Evolutionary conservation across 805 yeast genomes (phyloP).

Genomic region (Citeromyces matritensis): DNA sequence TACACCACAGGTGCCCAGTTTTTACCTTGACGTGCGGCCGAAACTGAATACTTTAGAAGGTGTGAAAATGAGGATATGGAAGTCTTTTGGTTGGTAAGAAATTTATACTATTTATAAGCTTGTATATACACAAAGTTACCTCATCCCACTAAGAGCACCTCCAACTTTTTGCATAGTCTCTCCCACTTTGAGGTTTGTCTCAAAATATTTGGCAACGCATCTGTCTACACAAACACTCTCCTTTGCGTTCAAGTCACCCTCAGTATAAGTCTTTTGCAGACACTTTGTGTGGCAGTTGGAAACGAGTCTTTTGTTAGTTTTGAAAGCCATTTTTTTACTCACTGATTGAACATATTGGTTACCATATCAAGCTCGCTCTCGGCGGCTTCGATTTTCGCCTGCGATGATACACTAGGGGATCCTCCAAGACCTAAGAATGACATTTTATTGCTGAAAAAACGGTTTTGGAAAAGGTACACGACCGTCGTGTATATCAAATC

Average conservation of each 20-base stretch:
- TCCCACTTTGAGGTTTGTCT: conserved; percentile 88
- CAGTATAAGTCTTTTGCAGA: conserved; percentile 48
- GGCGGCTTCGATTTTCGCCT: conserved; percentile 77
- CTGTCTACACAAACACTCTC: conserved; percentile 87
- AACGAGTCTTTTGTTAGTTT: conserved; percentile 31
- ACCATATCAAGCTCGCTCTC: conserved; percentile 96
- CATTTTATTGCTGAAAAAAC: conserved; percentile 20
- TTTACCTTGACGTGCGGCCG: conserved; percentile 84
- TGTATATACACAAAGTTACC: conserved; percentile 2
- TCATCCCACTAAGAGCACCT: conserved; percentile 13
- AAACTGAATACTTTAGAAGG: conserved; percentile 79
- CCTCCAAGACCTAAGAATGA: conserved; percentile 60
- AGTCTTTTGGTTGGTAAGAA: conserved; percentile 37
- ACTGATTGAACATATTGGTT: conserved; percentile 88
- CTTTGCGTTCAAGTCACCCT: conserved; percentile 61
- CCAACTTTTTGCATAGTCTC: conserved; percentile 35
- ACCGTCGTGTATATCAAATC: too few relatives aligned
- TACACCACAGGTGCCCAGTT: conserved; percentile 30
- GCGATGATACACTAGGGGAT: conserved; percentile 58
- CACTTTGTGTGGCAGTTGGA: conserved; percentile 85
- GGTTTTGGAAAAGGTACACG: too few relatives aligned
- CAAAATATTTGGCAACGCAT: conserved; percentile 92
- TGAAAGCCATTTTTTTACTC: conserved; percentile 4
- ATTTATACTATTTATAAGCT: neutral
- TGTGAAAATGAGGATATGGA: conserved; percentile 44